A percentile compares a stretch with the other conserved stretches of the same genome.
These are phyloP conservation scores for Calonectria honghensis DNA, from an alignment of 2,329 filamentous ascomycete species.

Conservation along the genomic window DNA sequence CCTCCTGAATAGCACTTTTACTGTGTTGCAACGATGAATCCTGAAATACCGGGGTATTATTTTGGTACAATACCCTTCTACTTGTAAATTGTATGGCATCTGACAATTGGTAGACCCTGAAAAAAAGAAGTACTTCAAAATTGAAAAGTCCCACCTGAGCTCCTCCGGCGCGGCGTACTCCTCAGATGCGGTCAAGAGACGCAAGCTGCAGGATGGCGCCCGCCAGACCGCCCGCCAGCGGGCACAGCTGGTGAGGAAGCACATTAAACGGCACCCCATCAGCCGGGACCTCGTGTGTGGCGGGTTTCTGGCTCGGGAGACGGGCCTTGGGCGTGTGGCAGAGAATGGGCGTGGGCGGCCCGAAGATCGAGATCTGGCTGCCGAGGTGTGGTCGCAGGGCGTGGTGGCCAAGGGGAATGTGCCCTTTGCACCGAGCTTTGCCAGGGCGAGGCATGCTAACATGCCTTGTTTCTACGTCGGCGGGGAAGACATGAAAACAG, in stretches of 20 bases:
- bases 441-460: constrained; percentile 56
- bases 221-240: constrained; percentile 53
- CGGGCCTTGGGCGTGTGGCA: constrained; percentile 41
- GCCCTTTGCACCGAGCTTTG: constrained; percentile 58
- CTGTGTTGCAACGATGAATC: constrained; percentile 52
- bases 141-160: constrained; percentile 75
- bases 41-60: constrained; percentile 72
- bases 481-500: constrained; percentile 62
- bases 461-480: constrained; percentile 65
- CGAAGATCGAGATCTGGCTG: constrained; percentile 53
- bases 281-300: constrained; percentile 58
- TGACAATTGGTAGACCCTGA: constrained; percentile 65
- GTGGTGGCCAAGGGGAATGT: constrained; percentile 64
- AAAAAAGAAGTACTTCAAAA: constrained; percentile 81
- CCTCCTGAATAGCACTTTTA: background rate
- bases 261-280: constrained; percentile 63
- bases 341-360: constrained; percentile 49
- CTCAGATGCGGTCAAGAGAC: constrained; percentile 74
- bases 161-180: constrained; percentile 73
- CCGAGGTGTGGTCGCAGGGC: constrained; percentile 63
- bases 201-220: constrained; percentile 66
- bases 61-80: constrained; percentile 63
- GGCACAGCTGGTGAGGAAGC: constrained; percentile 58
- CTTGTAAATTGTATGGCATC: background rate
- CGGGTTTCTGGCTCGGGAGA: constrained; percentile 56